Evolutionary conservation across 2,329 filamentous ascomycete species (phyloP), one percentile per base, ranked within the genome.

Genomic region (Bipolaris sorokiniana): DNA sequence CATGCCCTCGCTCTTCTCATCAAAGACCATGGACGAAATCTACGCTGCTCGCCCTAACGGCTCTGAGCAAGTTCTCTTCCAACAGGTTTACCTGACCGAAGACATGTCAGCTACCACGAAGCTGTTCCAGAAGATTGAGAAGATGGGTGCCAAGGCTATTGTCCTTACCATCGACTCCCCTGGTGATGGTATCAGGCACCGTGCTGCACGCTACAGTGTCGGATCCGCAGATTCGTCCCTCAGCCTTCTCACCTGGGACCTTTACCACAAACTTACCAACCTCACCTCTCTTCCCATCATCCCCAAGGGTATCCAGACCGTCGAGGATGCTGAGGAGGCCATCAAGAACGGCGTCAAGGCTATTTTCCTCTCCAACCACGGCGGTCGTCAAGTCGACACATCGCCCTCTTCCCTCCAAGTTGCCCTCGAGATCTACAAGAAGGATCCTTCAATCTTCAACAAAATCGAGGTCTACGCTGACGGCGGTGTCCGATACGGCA

Each of bases 401-500:
- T 80, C 83, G 2, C 88, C 89, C 0, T 89, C 84, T 0, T 86
- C 89, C 1, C 86, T 89, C 10, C 90, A 95, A 67, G 86, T 94
- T 48, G 90, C 90, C 4, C 84, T 91, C 7, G 90, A 92, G 59
- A 88, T 92, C 51, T 88, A 90, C 74, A 87, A 85, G n/a, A 55
- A 73, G 13, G 75, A 68, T 15, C 77, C 77, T 0, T 71, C 76
- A 15, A 70, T 80, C 16, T 78, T 79, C 62, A 62, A 71, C 46
- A 60, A 77, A 51, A 64, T 77, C 15, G 77, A 79, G 47, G 74
- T 80, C 7, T 77, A 71, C 47, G 76, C 74, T 5, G 77, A 79
- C 45, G 76, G 77, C 4, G 77, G 78, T 51, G 74, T 78, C 5
- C 69, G 77, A 13, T 77, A 77, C 48, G 77, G 76, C 31, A 65